Base-by-base conservation (phyloP, 1,284 basidiomycete genomes). In the Ceratobasidium papillatum region DNA sequence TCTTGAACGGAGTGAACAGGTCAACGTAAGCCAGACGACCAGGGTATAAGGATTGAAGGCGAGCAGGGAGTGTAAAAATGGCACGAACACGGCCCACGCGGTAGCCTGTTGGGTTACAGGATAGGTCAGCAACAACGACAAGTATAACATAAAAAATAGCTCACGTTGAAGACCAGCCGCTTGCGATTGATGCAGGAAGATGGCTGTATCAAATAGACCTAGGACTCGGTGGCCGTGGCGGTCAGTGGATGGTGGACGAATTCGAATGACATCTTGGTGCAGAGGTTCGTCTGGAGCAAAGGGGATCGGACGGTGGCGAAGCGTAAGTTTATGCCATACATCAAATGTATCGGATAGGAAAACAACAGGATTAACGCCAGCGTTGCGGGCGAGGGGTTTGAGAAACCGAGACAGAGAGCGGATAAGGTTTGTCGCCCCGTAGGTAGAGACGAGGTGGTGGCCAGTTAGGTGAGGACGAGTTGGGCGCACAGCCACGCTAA, bases 401-500 rank as follows among this genome's bases (percentile, higher is more conserved):
- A 68, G 65, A 54, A 68, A 68, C 3, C 32, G 65, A n/a, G 4
- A 14, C 1, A 68, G 65, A 32, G 27, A n/a, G 19, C 49, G 65
- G 34, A 68, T 54, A 2, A 68, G 32, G 30, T 68, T 49, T n/a
- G 43, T 19, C 2, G 65, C 51, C 5, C 65, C 65, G 32, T 68
- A 68, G 27, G 27, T n/a, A 19, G 47, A 19, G n/a, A 41, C 32
- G 4, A 68, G 34, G n/a, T 41, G 45, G 32, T 51, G 32, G 30
- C 49, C 65, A 12, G 65, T 25, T 12, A 36, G 45, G 22, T 19
- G 34, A 34, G 49, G 34, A 36, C 25, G 7, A 32, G 65, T 52
- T 3, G 65, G 49, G 3, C 25, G 49, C 65, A 47, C 25, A 54
- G 65, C 65, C 34, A 68, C 36, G 27, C 30, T 51, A 17, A 54